phyloP scores from a whole-genome alignment of 495 filamentous ascomycete genomes.

The Cercophora newfieldiana region DNA sequence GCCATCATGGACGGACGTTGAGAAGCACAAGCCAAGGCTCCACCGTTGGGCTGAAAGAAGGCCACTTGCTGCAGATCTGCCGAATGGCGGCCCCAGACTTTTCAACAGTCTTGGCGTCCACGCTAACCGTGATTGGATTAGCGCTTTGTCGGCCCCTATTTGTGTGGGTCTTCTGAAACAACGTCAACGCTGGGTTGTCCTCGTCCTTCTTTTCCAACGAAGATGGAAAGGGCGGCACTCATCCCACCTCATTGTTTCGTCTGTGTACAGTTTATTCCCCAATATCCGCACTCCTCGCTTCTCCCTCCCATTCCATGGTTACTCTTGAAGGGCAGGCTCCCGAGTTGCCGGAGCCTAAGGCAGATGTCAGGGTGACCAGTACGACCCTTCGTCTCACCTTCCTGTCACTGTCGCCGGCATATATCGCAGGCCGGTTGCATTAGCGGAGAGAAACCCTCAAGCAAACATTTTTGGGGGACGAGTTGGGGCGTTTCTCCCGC shows the following conservation, averaged over 20 bases:
- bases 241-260: neutral
- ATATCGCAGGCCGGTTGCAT: constrained; percentile 3
- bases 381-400: constrained; percentile 6
- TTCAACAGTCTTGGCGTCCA: neutral
- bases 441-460: neutral
- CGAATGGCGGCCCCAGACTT: neutral
- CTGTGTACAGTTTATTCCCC: neutral
- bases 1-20: neutral
- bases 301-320: neutral
- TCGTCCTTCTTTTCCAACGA: neutral
- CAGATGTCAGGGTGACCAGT: constrained; percentile 7
- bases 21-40: neutral
- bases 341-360: neutral
- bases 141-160: neutral
- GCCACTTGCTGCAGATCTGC: neutral
- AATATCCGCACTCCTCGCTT: neutral
- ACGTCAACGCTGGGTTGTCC: neutral
- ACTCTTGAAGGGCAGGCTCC: neutral
- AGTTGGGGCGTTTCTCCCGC: too few relatives aligned
- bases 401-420: constrained; percentile 4
- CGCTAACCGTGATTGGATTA: neutral
- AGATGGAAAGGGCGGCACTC: neutral
- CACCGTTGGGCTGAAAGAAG: neutral
- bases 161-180: neutral
- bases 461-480: too few relatives aligned